A percentile compares a stretch with the other conserved stretches of the same genome.
Conservation (phyloP, 805 yeast species). For the Suhomyces sp. region DNA sequence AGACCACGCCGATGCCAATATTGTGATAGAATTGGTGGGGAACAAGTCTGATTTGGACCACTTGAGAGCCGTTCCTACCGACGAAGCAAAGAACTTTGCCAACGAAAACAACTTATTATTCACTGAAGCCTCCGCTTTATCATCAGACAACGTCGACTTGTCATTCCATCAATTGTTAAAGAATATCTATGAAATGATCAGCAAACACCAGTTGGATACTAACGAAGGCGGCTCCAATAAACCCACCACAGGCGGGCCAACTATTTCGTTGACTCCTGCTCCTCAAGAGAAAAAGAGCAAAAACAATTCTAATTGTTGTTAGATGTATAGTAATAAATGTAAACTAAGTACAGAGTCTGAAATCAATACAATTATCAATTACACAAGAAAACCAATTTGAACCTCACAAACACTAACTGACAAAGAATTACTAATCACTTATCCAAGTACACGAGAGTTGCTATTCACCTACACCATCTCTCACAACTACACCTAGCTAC, state of each 20-base stretch:
- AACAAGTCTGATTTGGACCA: conserved; percentile 90
- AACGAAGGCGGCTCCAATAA: conserved; percentile 58
- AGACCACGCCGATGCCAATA: conserved; percentile 91
- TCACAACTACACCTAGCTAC: no score
- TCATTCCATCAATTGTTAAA: conserved; percentile 92
- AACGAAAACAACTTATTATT: conserved; percentile 87
- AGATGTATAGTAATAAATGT: conserved; percentile 10
- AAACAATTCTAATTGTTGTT: conserved; percentile 71
- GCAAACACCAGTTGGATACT: conserved; percentile 87
- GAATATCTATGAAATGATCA: conserved; percentile 90
- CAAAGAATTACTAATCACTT: no score
- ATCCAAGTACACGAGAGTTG: no score
- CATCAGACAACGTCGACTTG: conserved; percentile 89
- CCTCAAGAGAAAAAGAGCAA: conserved; percentile 72
- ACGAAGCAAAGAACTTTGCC: conserved; percentile 93
- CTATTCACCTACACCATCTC: no score
- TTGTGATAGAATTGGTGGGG: conserved; percentile 91
- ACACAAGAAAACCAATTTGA: no score
- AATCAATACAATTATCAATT: no score
- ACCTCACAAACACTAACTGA: no score
- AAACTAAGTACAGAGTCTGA: no score
- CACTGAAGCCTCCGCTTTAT: conserved; percentile 94
- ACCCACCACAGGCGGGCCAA: conserved; percentile 76
- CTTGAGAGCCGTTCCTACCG: conserved; percentile 94
- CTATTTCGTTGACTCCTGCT: conserved; percentile 88